These are phyloP conservation scores for Mycena venus DNA, from an alignment of 768 basidiomycete genomes.

Conservation along the genomic window DNA sequence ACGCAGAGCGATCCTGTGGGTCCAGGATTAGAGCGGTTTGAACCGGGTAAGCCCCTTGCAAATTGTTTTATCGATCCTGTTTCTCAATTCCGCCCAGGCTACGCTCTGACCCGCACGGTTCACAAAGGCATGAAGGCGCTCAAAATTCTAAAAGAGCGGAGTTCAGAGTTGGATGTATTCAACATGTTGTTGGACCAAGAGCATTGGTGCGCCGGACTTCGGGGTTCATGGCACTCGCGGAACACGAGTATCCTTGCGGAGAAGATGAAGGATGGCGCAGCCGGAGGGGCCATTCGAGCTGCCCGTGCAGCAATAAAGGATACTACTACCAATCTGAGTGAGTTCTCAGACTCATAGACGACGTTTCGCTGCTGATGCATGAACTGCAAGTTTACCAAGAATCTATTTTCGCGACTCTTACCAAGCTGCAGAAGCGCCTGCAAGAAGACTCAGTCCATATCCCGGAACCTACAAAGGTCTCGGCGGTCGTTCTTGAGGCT, in stretches of 20 bases:
- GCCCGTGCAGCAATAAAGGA: neutral
- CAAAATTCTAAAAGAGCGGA: neutral
- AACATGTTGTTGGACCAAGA: neutral
- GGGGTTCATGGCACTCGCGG: constrained; percentile 17
- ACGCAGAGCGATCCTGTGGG: neutral
- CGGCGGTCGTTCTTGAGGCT: neutral
- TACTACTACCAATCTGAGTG: neutral
- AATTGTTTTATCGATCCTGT: neutral
- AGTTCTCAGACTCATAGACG: neutral
- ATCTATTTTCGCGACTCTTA: neutral
- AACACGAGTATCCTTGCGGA: neutral
- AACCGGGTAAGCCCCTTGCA: neutral
- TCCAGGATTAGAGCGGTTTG: neutral
- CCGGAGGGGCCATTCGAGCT: neutral
- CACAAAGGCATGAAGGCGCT: constrained; percentile 8
- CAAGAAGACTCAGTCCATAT: neutral
- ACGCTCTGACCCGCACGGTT: constrained; percentile 8
- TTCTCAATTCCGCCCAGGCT: neutral
- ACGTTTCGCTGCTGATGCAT: neutral
- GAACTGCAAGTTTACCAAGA: constrained; percentile 5
- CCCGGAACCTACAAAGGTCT: neutral
- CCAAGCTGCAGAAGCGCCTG: constrained; percentile 11
- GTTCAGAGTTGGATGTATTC: neutral
- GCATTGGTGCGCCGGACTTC: neutral
- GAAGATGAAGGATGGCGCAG: neutral